Conservation (phyloP, 2,329 filamentous ascomycete species). For the Penicillium sp. region DNA sequence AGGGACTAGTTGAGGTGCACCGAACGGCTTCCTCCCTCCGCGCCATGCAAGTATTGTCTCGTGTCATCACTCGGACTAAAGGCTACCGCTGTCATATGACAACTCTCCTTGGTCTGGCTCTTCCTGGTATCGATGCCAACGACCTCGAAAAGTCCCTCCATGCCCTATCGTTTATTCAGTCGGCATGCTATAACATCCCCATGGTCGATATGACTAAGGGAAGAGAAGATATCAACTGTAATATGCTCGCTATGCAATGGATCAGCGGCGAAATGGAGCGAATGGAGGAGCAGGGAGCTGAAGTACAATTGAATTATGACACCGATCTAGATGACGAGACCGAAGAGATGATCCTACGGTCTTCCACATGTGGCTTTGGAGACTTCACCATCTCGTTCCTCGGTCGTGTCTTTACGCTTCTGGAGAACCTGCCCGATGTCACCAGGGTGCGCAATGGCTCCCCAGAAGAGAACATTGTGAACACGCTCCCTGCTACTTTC, state of each 20-base stretch:
- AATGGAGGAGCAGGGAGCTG: slow-evolving; percentile 82
- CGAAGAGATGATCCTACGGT: slow-evolving; percentile 82
- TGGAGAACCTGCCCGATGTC: slow-evolving; percentile 92
- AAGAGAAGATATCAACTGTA: slow-evolving; percentile 66
- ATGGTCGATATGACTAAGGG: slow-evolving; percentile 77
- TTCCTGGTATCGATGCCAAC: slow-evolving; percentile 96
- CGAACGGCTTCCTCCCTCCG: slow-evolving; percentile 90
- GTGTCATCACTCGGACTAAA: slow-evolving; percentile 86
- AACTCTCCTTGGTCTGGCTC: slow-evolving; percentile 81
- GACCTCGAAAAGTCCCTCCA: slow-evolving; percentile 95
- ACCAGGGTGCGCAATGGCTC: slow-evolving; percentile 83
- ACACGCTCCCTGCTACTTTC: slow-evolving; percentile 86
- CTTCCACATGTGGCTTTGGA: slow-evolving; percentile 87
- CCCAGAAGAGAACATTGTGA: slow-evolving; percentile 95
- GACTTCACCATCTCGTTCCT: slow-evolving; percentile 90
- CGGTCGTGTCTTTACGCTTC: slow-evolving; percentile 88
- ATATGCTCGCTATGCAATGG: slow-evolving; percentile 82
- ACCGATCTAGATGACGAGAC: slow-evolving; percentile 78
- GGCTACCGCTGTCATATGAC: slow-evolving; percentile 97
- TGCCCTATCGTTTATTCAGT: slow-evolving; percentile 91
- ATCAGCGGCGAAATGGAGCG: slow-evolving; percentile 90
- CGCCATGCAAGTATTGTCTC: slow-evolving; percentile 85
- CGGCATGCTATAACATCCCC: slow-evolving; percentile 92
- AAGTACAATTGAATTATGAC: slow-evolving; percentile 81
- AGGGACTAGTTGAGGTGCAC: slow-evolving; percentile 95